Evolutionary conservation across 1,284 basidiomycete genomes (phyloP), one percentile per base, ranked within the genome.

Genomic region (Ustilago hordei): DNA sequence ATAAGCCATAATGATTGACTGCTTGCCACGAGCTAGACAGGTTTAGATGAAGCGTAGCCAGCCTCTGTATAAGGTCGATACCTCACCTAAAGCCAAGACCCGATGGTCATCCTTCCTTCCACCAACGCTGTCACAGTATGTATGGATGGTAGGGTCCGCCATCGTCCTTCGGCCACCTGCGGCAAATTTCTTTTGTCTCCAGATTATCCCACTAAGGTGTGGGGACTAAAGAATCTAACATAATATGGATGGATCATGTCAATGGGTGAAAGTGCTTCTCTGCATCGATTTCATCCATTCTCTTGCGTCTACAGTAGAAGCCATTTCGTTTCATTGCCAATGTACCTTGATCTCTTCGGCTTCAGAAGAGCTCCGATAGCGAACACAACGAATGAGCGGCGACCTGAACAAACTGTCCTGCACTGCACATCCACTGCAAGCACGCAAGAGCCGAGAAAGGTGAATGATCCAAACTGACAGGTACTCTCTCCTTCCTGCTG

Each of bases 391-490:
- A 36, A 54, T 35, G 52, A 19, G 36, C 17, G 35, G 52, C n/a
- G 52, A 54, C 19, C 34, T 38, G 50, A 19, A 7, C 23, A 23
- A 23, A 23, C 23, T 23, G 23, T 23, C 23, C 23, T 23, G 23
- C 23, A 50, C 54, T 55, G 54, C 54, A 28, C 54, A 52, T 5
- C 23, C 28, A 28, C 48, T 50, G 48, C 48, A 50, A 50, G 48
- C 13, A 32, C 48, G 48, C 23, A 32, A 50, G 48, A 50, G 54
- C 54, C 23, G 36, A 38, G 13, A 36, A 11, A 31, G 15, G 6
- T n/a, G 23, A 47, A 45, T 56, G 28, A 28, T 12, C 12, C 28
- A 12, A 28, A 3, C 23, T 28, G 23, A 28, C 23, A 28, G 23
- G 23, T 3, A 28, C 23, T 28, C 23, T 28, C 23, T 28, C 23